Percentiles rank a stretch among this genome's conserved stretches.
phyloP scores from a whole-genome alignment of 2,329 filamentous ascomycete species.

The Tolypocladium inflatum region DNA sequence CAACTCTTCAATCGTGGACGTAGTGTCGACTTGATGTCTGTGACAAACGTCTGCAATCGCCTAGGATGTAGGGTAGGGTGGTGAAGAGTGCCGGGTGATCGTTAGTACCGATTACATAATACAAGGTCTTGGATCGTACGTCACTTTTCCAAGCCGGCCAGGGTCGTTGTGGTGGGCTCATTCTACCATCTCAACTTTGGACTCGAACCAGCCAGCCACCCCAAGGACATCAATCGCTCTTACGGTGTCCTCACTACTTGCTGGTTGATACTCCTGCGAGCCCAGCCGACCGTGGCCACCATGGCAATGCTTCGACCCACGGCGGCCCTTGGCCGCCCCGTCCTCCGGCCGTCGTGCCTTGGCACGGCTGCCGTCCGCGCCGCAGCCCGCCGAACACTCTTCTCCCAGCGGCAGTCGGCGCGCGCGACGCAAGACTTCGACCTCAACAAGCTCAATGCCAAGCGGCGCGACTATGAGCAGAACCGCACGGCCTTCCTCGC shows the following conservation, averaged over 20 bases:
- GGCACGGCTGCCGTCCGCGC: background rate
- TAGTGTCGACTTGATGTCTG: too few species aligned
- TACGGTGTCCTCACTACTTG: background rate
- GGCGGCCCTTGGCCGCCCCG: conserved; percentile 9
- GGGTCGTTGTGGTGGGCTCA: background rate
- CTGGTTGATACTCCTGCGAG: background rate
- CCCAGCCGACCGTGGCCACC: background rate
- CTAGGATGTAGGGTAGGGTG: background rate
- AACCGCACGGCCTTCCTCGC: conserved; percentile 42
- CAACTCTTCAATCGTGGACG: background rate
- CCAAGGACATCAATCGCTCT: background rate
- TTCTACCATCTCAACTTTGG: background rate
- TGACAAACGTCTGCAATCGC: background rate
- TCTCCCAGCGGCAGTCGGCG: conserved; percentile 16
- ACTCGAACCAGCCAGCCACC: background rate
- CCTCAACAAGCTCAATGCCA: conserved; percentile 34
- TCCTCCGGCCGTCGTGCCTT: conserved; percentile 9
- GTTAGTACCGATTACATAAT: background rate
- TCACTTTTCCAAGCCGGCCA: background rate
- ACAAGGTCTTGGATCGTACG: background rate
- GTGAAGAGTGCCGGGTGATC: too few species aligned
- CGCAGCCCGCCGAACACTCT: conserved; percentile 16
- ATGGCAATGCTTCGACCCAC: conserved; percentile 19
- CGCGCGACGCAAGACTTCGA: conserved; percentile 40
- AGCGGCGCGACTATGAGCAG: conserved; percentile 39